Base-by-base conservation (phyloP, 192 early-diverging fungal species). In the Backusella morwellensis region DNA sequence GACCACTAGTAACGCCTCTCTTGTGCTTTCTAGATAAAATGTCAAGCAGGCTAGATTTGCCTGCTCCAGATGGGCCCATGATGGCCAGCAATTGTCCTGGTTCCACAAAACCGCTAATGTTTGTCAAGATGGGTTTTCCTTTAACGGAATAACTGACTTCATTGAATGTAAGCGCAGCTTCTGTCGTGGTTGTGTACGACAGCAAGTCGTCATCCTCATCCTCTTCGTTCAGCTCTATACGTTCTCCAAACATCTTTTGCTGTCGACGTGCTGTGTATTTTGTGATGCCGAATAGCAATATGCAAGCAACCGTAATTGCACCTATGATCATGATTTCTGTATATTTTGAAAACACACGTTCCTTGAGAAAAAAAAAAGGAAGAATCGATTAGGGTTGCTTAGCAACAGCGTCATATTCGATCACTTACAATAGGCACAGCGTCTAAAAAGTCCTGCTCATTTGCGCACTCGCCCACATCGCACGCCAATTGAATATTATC, bases 61-160 rank as follows among this genome's bases (percentile, higher is more conserved):
- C 97, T 8, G 96, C 94, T 15, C 97, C 97, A 35, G 91, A 93
- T 3, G 95, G 95, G 0, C 97, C 97, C 90, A 98, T 97, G 21
- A 99, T 91, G 1, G 94, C 95, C 74, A 94, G 87, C 70, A 95
- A 82, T 35, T 93, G 88, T 35, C 93, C 94, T 3, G 93, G 86
- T 34, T 86, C 82, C 26, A 93, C 89, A 38, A 88, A 85, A n/a
- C 95, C 97, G 1, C 87, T 89, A 34, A 97, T 89, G 6, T 84
- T 82, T 44, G 90, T 77, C 19, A 98, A 84, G 59, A 98, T 86
- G 38, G 80, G 35, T 66, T 89, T 84, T n/a, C 89, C 91, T n/a
- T 68, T 63, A 29, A 80, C 75, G 9, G 34, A 73, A 42, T 80
- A 80, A 14, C 59, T 63, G 21, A 80, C 23, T 54, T 80, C 75